Evolutionary conservation across 78 protist species (phyloP), one percentile per base, ranked within the genome.

Genomic region (Mantamonas sphyraenae): DNA sequence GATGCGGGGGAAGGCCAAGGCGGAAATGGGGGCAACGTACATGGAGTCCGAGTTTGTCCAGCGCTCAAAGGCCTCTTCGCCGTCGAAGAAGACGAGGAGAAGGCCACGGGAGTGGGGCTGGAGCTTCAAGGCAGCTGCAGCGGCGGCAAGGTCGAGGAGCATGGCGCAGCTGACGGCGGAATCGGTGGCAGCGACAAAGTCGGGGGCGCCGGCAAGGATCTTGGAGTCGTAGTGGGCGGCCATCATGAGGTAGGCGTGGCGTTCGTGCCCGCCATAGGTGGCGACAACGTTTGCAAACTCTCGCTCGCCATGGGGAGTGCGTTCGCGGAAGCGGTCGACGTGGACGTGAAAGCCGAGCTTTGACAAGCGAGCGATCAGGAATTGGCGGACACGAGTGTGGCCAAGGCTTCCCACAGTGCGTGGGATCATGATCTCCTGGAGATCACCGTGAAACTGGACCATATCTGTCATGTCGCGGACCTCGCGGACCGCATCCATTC

Each of bases 61-160:
- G 30, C 38, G 0, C 56, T 22, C 76, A 38, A 82, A 75, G 31
- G 86, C 80, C 71, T 82, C 86, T 30, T 82, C 86, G 24, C 86
- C 86, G 66, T 82, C 86, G 19, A 82, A 76, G 63, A 82, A 71
- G 12, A 82, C 5, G 20, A 80, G n/a, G n/a, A n/a, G n/a, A n/a
- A n/a, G n/a, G n/a, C n/a, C n/a, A n/a, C n/a, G n/a, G n/a, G n/a
- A n/a, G n/a, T n/a, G n/a, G 3, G n/a, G 10, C 40, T 42, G 12
- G 8, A 73, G 77, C n/a, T n/a, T n/a, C 40, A 12, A 9, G 24
- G 77, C n/a, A 26, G 10, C 68, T 20, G 56, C 16, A 0, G 20
- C 5, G 9, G 19, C 20, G 16, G 77, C 83, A 19, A 79, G 8
- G 33, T 72, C n/a, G 31, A 79, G 53, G 58, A 79, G 1, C 71